Evolutionary conservation across 306 rosid genomes (phyloP).

Genomic region (Casuarina cunninghamiana): DNA sequence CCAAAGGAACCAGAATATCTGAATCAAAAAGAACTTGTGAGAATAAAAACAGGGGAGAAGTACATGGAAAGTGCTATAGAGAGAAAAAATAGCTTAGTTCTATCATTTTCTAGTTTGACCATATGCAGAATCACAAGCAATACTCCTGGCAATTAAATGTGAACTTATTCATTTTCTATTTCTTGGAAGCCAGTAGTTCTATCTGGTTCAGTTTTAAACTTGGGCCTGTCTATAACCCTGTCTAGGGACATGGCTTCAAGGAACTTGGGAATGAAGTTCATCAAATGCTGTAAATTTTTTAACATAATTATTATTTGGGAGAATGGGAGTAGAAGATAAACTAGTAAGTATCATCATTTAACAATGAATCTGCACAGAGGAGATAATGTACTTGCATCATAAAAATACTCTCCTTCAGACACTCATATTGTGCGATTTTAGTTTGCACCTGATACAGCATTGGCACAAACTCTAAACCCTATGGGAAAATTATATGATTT

Average conservation of each 20-base stretch:
- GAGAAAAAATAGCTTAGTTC: neutral
- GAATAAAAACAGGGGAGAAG: conserved; percentile 8
- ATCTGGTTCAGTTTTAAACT: neutral
- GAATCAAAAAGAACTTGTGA: conserved; percentile 21
- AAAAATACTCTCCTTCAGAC: too few relatives aligned
- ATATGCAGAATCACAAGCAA: neutral
- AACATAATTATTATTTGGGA: too few relatives aligned
- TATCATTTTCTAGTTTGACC: too few relatives aligned
- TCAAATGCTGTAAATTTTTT: neutral
- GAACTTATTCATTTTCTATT: neutral
- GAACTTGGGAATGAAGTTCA: neutral
- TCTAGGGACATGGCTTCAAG: neutral
- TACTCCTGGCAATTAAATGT: neutral
- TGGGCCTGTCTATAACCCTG: neutral
- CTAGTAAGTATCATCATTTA: too few relatives aligned
- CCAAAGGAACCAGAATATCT: conserved; percentile 97
- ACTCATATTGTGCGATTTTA: too few relatives aligned
- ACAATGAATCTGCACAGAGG: too few relatives aligned
- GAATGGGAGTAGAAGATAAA: too few relatives aligned
- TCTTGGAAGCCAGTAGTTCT: neutral
- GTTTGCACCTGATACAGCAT: too few relatives aligned
- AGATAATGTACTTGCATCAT: too few relatives aligned
- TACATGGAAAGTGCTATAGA: conserved; percentile 6
- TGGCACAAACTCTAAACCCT: too few relatives aligned
- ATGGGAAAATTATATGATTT: too few relatives aligned